A percentile compares a stretch with the other conserved stretches of the same genome.
Conservation (phyloP, 2,329 filamentous ascomycete species). For the Cladophialophora psammophila region DNA sequence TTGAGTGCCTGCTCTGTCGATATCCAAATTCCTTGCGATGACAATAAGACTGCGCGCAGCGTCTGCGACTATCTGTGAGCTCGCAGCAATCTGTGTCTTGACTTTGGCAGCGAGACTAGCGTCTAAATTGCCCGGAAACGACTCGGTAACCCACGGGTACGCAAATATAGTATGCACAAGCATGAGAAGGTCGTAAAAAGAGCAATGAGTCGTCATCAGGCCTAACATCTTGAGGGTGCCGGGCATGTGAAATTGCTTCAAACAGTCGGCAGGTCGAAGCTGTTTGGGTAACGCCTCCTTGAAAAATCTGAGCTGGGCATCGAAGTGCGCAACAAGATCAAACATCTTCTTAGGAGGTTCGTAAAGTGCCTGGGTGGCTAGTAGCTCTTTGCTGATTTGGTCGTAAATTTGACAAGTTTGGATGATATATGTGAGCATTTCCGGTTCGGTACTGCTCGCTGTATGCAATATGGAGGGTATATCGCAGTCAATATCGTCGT, state of each 20-base stretch:
- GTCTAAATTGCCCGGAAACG: constrained; percentile 1
- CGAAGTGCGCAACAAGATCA: constrained; percentile 3
- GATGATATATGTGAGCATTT: constrained; percentile 5
- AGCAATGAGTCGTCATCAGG: constrained; percentile 8
- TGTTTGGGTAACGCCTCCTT: constrained; percentile 5
- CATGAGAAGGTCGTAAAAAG: constrained; percentile 12
- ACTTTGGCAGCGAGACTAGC: neutral
- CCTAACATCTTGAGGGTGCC: neutral
- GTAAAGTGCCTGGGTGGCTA: neutral
- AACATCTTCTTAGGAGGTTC: constrained; percentile 9
- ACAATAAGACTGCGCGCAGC: constrained; percentile 18
- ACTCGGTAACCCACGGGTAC: constrained; percentile 14
- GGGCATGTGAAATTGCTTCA: constrained; percentile 12
- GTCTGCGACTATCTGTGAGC: constrained; percentile 10
- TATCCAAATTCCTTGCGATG: constrained; percentile 8
- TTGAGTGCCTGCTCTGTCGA: constrained; percentile 8
- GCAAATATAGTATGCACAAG: constrained; percentile 7
- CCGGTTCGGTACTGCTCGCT: neutral
- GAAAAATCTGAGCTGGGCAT: constrained; percentile 1
- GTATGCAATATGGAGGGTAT: constrained; percentile 5
- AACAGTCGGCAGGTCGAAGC: neutral
- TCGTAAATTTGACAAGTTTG: neutral
- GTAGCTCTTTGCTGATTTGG: neutral
- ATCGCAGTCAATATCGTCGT: constrained; percentile 18
- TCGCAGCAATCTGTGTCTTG: constrained; percentile 2